Conservation (phyloP, 331 rosid species). For the Spiraea crenata region DNA sequence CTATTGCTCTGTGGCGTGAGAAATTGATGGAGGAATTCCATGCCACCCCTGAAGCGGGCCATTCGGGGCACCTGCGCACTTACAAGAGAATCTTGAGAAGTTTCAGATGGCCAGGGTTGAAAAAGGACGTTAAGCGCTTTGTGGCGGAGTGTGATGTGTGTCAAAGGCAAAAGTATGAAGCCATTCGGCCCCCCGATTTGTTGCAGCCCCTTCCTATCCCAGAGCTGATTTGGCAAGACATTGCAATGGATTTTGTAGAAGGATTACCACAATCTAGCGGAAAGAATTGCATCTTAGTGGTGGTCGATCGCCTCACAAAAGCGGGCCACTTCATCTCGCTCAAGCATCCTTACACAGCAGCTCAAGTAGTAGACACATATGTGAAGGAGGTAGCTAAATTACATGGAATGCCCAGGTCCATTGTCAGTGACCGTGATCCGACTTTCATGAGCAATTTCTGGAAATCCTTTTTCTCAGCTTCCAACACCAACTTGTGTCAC, state of each 20-base stretch:
- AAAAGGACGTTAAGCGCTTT: too few relatives aligned
- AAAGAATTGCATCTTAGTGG: background rate
- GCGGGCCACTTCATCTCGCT: background rate
- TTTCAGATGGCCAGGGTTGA: too few relatives aligned
- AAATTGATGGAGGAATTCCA: background rate
- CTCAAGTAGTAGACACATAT: background rate
- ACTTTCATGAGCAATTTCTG: background rate
- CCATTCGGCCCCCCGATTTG: too few relatives aligned
- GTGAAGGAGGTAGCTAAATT: background rate
- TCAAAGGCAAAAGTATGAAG: too few relatives aligned
- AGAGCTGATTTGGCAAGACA: background rate
- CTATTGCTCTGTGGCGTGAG: rapidly evolving
- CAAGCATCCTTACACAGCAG: background rate
- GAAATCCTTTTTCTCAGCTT: background rate
- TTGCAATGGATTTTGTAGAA: background rate
- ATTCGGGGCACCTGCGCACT: too few relatives aligned
- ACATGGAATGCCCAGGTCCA: background rate
- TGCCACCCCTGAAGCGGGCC: too few relatives aligned
- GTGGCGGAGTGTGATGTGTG: too few relatives aligned
- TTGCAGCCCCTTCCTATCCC: background rate
- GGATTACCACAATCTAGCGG: background rate
- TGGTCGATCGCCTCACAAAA: background rate
- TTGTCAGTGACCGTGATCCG: background rate
- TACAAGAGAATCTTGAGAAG: too few relatives aligned
- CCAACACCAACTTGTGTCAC: background rate